A percentile compares a stretch with the other conserved stretches of the same genome.
These are phyloP conservation scores for Penicillium olsonii DNA, from an alignment of 2,329 filamentous ascomycete species.

Conservation along the genomic window DNA sequence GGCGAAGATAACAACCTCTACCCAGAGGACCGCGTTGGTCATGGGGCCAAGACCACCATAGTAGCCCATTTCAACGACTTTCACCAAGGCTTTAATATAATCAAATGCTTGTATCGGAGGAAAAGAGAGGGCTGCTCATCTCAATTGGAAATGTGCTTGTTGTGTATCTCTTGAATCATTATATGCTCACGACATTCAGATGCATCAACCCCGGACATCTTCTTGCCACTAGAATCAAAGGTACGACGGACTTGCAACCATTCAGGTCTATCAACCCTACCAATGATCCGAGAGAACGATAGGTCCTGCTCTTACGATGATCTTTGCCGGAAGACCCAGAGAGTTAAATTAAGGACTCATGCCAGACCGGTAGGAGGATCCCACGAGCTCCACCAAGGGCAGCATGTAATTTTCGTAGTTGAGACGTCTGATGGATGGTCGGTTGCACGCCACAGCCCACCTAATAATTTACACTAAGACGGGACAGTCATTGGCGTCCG, in stretches of 20 bases:
- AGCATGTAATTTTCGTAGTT: neutral
- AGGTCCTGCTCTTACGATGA: neutral
- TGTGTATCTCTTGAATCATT: neutral
- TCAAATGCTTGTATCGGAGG: neutral
- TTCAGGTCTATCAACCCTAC: neutral
- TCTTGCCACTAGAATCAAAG: neutral
- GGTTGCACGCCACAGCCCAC: neutral
- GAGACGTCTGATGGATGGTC: neutral
- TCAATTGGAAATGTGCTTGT: neutral
- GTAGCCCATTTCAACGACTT: slow-evolving; percentile 14
- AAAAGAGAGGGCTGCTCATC: neutral
- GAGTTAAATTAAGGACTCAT: neutral
- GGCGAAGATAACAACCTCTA: slow-evolving; percentile 17
- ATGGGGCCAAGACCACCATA: slow-evolving; percentile 26
- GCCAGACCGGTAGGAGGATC: neutral
- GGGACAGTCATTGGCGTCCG: neutral
- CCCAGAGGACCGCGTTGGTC: slow-evolving; percentile 25
- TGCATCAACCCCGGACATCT: neutral
- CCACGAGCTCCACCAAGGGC: neutral
- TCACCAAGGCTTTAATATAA: neutral
- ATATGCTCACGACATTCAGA: neutral
- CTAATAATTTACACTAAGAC: neutral
- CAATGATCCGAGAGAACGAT: neutral
- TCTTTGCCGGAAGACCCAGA: neutral
- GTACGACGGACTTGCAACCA: neutral